A percentile compares a stretch with the other conserved stretches of the same genome.
These are phyloP conservation scores for Pichia sp. DNA, from an alignment of 1,139 yeast species.

Conservation along the genomic window DNA sequence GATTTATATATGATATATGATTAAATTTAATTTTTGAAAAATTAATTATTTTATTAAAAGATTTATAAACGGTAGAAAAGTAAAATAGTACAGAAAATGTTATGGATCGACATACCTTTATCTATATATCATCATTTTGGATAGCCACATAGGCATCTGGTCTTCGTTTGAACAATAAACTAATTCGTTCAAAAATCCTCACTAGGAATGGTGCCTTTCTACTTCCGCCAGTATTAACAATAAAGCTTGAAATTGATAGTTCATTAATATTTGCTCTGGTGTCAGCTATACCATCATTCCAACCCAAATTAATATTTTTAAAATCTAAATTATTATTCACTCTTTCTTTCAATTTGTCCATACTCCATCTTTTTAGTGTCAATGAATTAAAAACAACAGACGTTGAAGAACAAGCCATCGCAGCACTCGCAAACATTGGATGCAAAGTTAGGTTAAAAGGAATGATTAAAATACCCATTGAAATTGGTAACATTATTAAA, in stretches of 20 bases:
- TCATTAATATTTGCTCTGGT: constrained; percentile 5
- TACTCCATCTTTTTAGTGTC: constrained; percentile 56
- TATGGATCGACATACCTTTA: not conserved
- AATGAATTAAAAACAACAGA: constrained; percentile 84
- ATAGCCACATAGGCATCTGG: too few relatives aligned
- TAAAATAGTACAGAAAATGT: too few relatives aligned
- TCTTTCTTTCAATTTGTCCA: constrained; percentile 20
- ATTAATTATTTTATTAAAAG: too few relatives aligned
- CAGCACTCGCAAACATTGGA: constrained; percentile 87
- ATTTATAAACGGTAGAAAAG: too few relatives aligned
- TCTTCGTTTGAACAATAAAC: not conserved
- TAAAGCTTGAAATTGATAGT: constrained; percentile 5
- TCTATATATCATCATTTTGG: not conserved
- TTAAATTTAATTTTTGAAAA: too few relatives aligned
- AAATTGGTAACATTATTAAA: constrained; percentile 83
- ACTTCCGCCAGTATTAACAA: not conserved
- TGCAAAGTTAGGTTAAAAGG: constrained; percentile 75
- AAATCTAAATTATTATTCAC: not conserved
- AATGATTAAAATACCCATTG: constrained; percentile 79
- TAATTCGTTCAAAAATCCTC: not conserved
- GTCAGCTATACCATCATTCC: constrained; percentile 11
- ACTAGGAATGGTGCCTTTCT: not conserved
- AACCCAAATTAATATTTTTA: constrained; percentile 1
- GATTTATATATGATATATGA: not conserved
- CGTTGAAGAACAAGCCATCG: constrained; percentile 90